Percentiles rank a stretch among this genome's conserved stretches.
phyloP scores from a whole-genome alignment of 495 filamentous ascomycete species.

The Tuber microsphaerosporum region DNA sequence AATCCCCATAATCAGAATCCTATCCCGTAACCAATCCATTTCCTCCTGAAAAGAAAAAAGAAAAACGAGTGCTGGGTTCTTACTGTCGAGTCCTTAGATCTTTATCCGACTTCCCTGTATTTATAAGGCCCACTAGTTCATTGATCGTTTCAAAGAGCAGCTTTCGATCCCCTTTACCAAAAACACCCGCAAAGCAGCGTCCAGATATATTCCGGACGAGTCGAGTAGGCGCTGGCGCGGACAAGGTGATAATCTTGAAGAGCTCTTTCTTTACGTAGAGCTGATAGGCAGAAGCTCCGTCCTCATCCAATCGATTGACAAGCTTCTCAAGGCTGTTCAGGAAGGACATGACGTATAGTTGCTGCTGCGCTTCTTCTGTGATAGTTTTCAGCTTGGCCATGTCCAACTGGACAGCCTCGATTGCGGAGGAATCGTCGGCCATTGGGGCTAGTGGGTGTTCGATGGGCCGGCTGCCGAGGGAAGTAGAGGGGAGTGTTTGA shows the following conservation, averaged over 20 bases:
- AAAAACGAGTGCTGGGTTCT: conserved; percentile 12
- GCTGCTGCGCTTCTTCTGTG: conserved; percentile 84
- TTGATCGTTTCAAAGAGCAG: conserved; percentile 89
- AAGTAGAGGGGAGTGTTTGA: neutral
- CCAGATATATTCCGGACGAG: conserved; percentile 85
- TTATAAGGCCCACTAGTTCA: conserved; percentile 69
- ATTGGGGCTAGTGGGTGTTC: conserved; percentile 38
- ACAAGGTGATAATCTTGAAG: conserved; percentile 80
- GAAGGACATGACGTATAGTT: conserved; percentile 85
- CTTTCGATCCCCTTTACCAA: conserved; percentile 82
- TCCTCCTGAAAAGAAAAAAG: neutral
- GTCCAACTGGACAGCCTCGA: conserved; percentile 60
- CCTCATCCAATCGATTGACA: conserved; percentile 62
- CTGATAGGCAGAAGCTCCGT: conserved; percentile 79
- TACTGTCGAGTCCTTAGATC: conserved; percentile 53
- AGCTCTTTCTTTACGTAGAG: conserved; percentile 82
- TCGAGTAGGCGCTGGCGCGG: conserved; percentile 74
- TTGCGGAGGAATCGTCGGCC: conserved; percentile 27
- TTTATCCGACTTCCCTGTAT: conserved; percentile 70
- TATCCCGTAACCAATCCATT: neutral
- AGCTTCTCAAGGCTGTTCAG: conserved; percentile 74
- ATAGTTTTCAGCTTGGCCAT: conserved; percentile 78
- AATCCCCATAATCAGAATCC: conserved; percentile 42
- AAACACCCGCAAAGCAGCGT: conserved; percentile 71
- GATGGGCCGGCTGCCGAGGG: conserved; percentile 3